A percentile compares a stretch with the other conserved stretches of the same genome.
Evolutionary conservation across 148 eudicot genomes (phyloP).

Genomic region (Silene conica): DNA sequence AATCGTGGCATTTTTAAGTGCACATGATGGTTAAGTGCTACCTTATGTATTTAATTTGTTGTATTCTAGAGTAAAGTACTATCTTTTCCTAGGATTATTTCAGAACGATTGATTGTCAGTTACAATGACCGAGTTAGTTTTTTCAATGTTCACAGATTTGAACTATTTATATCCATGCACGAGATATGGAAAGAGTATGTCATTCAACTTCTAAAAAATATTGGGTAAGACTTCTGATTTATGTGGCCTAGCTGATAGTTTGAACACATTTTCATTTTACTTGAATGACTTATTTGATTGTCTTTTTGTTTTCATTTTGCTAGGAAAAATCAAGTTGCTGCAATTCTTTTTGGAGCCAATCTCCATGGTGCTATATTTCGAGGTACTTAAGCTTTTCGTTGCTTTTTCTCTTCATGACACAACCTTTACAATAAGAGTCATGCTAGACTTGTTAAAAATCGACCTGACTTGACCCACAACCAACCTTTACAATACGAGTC

Average conservation of each 20-base stretch:
- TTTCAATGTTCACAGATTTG: constrained; percentile 40
- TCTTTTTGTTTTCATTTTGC: constrained; percentile 14
- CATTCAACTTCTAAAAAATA: constrained; percentile 47
- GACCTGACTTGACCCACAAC: too few relatives aligned
- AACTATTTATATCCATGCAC: constrained; percentile 63
- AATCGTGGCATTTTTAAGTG: neutral
- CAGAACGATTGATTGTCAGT: neutral
- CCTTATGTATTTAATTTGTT: neutral
- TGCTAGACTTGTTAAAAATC: neutral
- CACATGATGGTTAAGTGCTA: neutral
- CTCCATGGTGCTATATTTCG: constrained; percentile 80
- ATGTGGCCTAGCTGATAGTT: neutral
- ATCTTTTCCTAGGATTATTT: neutral
- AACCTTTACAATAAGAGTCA: neutral
- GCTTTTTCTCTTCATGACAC: neutral
- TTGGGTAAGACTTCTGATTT: constrained; percentile 41
- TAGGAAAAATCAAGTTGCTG: constrained; percentile 72
- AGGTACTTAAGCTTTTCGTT: constrained; percentile 29
- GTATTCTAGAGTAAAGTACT: neutral
- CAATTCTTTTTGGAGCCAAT: constrained; percentile 67
- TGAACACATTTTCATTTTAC: constrained; percentile 3
- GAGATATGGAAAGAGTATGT: constrained; percentile 69
- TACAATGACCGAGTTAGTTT: neutral
- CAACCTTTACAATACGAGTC: too few relatives aligned
- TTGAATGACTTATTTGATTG: constrained; percentile 14